These are phyloP conservation scores for Odonthalia washingtoniensis DNA, from an alignment of 31 red algal genomes.

Conservation along the genomic window DNA sequence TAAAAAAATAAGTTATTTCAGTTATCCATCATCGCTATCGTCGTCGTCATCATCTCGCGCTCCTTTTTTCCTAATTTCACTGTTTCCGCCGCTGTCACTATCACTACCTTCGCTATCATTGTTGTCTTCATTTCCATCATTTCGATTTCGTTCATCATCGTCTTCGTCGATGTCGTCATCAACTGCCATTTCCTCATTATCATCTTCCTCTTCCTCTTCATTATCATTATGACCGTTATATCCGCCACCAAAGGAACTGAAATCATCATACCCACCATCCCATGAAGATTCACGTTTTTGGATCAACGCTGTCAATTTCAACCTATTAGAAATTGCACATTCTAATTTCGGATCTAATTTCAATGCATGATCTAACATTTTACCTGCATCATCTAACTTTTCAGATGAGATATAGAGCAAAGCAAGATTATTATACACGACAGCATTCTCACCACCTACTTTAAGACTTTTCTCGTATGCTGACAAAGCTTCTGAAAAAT, in stretches of 20 bases:
- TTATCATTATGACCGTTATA: background rate
- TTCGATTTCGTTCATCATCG: background rate
- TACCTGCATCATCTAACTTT: constrained; percentile 52
- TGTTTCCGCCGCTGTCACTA: background rate
- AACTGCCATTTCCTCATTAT: background rate
- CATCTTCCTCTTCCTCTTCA: background rate
- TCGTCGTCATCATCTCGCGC: too few species aligned
- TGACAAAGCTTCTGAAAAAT: constrained; percentile 53
- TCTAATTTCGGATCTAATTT: constrained; percentile 52
- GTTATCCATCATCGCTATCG: too few species aligned
- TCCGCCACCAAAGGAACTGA: background rate
- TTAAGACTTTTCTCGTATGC: constrained; percentile 74
- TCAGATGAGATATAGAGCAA: constrained; percentile 69
- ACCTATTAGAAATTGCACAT: constrained; percentile 68
- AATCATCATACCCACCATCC: constrained; percentile 5
- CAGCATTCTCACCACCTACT: constrained; percentile 68
- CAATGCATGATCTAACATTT: constrained; percentile 60
- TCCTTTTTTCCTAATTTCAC: background rate
- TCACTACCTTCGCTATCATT: background rate
- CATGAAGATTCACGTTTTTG: background rate
- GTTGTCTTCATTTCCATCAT: background rate
- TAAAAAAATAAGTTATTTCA: too few species aligned
- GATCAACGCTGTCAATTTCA: constrained; percentile 61
- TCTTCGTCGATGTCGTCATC: background rate
- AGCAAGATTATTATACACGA: constrained; percentile 84